Conservation (phyloP, 2,329 filamentous ascomycete species). For the Dactylellina haptotyla region DNA sequence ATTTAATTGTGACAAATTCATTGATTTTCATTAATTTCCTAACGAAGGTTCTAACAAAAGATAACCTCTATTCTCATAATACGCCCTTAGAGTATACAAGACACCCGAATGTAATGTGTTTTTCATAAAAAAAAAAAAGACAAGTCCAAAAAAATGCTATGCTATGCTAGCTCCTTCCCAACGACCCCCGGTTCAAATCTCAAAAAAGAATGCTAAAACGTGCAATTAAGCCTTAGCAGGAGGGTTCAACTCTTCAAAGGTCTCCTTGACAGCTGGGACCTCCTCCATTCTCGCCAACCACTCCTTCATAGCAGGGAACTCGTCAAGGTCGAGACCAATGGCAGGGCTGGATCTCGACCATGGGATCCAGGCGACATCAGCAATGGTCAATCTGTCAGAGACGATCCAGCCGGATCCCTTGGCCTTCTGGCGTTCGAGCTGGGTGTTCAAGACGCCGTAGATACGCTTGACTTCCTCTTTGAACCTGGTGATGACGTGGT, state of each 20-base stretch:
- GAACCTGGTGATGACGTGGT: conserved; percentile 49
- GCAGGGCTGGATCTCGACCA: conserved; percentile 3
- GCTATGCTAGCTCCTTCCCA: neutral
- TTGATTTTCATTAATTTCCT: too few species aligned
- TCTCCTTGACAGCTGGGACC: conserved; percentile 24
- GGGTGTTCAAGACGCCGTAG: conserved; percentile 58
- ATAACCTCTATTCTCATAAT: too few species aligned
- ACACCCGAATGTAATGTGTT: too few species aligned
- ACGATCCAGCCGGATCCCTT: conserved; percentile 44
- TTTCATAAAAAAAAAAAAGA: too few species aligned
- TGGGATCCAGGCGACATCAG: conserved; percentile 27
- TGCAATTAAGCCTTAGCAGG: neutral
- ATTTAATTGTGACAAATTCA: too few species aligned
- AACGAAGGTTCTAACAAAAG: too few species aligned
- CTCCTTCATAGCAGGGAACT: conserved; percentile 20
- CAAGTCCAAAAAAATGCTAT: too few species aligned
- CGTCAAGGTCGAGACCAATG: conserved; percentile 12
- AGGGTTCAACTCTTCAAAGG: conserved; percentile 9
- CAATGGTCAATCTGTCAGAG: conserved; percentile 38
- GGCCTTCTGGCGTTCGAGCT: conserved; percentile 56
- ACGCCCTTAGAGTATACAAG: too few species aligned
- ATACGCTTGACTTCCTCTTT: conserved; percentile 56
- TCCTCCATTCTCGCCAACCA: conserved; percentile 30
- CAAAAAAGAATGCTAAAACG: neutral
- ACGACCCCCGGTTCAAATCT: neutral